A percentile compares a stretch with the other conserved stretches of the same genome.
phyloP scores from a whole-genome alignment of 2,329 filamentous ascomycete genomes.

The Clarireedia monteithiana region DNA sequence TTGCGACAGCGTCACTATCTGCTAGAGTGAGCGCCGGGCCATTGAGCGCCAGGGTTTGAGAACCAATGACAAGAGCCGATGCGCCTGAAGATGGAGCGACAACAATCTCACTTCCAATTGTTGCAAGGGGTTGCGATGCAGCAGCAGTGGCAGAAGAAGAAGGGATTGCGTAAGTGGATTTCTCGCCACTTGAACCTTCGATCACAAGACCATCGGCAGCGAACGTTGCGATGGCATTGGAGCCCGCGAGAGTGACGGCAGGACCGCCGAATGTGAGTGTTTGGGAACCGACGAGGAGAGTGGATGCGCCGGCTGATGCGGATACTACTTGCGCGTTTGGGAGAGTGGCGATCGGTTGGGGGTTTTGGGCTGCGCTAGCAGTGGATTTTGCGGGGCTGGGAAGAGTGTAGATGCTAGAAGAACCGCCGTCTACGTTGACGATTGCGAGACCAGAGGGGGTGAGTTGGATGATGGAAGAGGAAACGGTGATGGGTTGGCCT shows the following conservation, averaged over 20 bases:
- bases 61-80: conserved; percentile 1
- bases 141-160: not conserved
- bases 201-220: conserved; percentile 11
- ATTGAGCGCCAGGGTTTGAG: conserved; percentile 6
- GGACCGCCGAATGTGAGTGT: conserved; percentile 10
- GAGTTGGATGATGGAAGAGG: not conserved
- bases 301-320: conserved; percentile 12
- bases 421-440: not conserved
- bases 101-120: not conserved
- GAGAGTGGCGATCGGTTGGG: not conserved
- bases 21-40: conserved; percentile 4
- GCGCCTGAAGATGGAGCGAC: not conserved
- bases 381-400: not conserved
- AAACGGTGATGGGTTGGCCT: not conserved
- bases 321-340: conserved; percentile 11
- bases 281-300: conserved; percentile 11
- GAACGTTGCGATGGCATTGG: conserved; percentile 6
- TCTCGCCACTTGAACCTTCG: conserved; percentile 11
- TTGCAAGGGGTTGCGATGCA: not conserved
- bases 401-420: not conserved
- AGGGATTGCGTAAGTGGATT: conserved; percentile 9
- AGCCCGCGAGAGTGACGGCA: conserved; percentile 11
- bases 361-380: not conserved
- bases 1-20: conserved; percentile 1
- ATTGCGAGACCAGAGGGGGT: not conserved